Percentiles rank a stretch among this genome's conserved stretches.
Conservation (phyloP, 495 filamentous ascomycete species). For the Jackrogersella multiformis region DNA sequence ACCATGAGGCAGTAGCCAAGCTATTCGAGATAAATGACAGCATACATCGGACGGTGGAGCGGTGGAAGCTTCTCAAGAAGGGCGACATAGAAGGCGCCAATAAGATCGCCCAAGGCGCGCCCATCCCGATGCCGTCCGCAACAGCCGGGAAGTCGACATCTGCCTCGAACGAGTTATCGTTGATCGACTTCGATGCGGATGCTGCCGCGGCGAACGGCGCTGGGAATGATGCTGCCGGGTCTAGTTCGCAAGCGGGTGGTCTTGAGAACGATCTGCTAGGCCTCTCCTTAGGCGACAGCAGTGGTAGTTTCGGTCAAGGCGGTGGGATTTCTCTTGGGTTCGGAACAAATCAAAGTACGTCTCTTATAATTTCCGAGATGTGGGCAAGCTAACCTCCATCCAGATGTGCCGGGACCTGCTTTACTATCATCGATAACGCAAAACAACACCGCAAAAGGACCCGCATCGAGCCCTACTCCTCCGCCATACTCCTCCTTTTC, state of each 20-base stretch:
- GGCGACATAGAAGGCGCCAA: constrained; percentile 90
- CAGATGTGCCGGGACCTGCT: constrained; percentile 70
- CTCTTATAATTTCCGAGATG: not conserved
- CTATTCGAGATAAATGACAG: constrained; percentile 97
- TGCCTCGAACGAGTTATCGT: constrained; percentile 83
- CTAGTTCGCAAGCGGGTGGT: constrained; percentile 48
- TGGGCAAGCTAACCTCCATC: constrained; percentile 17
- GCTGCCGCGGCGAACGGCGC: constrained; percentile 66
- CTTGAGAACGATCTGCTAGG: constrained; percentile 65
- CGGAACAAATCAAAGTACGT: constrained; percentile 71
- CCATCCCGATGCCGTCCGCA: constrained; percentile 60
- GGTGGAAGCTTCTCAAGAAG: constrained; percentile 93
- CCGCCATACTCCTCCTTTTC: constrained; percentile 71
- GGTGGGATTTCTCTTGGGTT: constrained; percentile 90
- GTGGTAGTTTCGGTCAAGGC: constrained; percentile 66
- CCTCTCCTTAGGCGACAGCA: constrained; percentile 58
- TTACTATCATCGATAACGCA: constrained; percentile 71
- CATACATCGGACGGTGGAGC: constrained; percentile 94
- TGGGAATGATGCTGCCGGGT: constrained; percentile 46
- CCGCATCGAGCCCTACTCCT: constrained; percentile 51
- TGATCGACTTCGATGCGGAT: constrained; percentile 90
- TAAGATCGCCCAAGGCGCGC: constrained; percentile 82
- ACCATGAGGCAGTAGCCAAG: constrained; percentile 94
- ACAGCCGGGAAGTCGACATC: constrained; percentile 76
- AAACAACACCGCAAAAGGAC: constrained; percentile 60